phyloP scores from a whole-genome alignment of 352 stramenopile species.

The Phytophthora sojae region DNA sequence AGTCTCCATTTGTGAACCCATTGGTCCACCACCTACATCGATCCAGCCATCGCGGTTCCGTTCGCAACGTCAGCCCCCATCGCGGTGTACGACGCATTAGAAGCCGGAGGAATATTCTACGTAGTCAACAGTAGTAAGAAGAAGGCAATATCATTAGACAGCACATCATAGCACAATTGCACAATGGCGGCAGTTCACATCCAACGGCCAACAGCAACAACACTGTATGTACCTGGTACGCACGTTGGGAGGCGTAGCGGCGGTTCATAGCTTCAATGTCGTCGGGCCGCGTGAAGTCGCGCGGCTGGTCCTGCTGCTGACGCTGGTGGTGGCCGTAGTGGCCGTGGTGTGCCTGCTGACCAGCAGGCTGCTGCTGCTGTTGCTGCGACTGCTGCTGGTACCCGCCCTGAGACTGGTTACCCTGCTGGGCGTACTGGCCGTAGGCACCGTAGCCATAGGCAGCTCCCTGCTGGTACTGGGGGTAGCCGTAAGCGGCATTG shows the following conservation, averaged over 20 bases:
- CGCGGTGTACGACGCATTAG: conserved; percentile 67
- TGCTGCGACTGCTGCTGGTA: conserved; percentile 40
- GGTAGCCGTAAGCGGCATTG: conserved; percentile 56
- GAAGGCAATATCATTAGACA: conserved; percentile 3
- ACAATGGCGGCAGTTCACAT: conserved; percentile 4
- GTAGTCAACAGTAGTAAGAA: conserved; percentile 6
- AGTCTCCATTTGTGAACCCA: conserved; percentile 5
- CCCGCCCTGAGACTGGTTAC: conserved; percentile 44
- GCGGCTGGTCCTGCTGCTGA: conserved; percentile 56
- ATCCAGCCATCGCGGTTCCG: conserved; percentile 82
- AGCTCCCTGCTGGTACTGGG: conserved; percentile 39
- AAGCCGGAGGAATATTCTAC: conserved; percentile 75
- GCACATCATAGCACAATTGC: not conserved
- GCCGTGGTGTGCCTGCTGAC: conserved; percentile 51
- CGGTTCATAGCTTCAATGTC: conserved; percentile 83
- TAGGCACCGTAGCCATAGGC: conserved; percentile 67
- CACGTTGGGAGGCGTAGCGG: conserved; percentile 78
- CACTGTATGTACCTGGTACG: conserved; percentile 74
- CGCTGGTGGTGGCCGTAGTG: conserved; percentile 39
- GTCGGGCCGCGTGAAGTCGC: conserved; percentile 79
- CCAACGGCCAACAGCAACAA: conserved; percentile 25
- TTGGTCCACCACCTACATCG: conserved; percentile 47
- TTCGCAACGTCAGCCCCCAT: conserved; percentile 75
- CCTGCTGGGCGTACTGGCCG: conserved; percentile 56
- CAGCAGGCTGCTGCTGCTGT: conserved; percentile 16